phyloP scores from a whole-genome alignment of 2,329 filamentous ascomycete species.

The Colletotrichum theobromicola region DNA sequence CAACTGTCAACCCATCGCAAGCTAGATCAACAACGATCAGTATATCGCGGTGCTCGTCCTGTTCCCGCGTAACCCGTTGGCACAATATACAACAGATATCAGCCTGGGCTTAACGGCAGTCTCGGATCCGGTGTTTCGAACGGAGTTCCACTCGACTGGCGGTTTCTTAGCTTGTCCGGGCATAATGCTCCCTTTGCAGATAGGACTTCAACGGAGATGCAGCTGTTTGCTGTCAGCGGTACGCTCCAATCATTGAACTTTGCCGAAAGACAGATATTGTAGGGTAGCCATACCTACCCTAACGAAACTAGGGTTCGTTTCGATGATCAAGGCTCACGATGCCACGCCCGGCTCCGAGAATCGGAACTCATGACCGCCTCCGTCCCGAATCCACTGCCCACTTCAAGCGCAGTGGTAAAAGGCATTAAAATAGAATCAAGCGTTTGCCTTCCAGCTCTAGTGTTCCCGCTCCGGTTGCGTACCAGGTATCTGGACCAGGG shows the following conservation, averaged over 20 bases:
- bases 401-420: background rate
- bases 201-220: background rate
- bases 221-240: background rate
- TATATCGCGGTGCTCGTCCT: background rate
- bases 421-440: slow-evolving; percentile 11
- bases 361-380: background rate
- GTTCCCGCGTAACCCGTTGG: background rate
- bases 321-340: background rate
- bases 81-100: background rate
- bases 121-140: background rate
- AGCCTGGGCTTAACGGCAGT: background rate
- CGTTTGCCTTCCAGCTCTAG: background rate
- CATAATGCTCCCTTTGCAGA: background rate
- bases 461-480: background rate
- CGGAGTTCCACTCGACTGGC: slow-evolving; percentile 4
- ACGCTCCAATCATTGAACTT: background rate
- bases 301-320: background rate
- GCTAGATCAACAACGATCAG: background rate
- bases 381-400: background rate
- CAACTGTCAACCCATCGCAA: background rate
- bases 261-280: background rate
- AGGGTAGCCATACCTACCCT: background rate
- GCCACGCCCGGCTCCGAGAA: background rate
- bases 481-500: background rate
- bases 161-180: background rate